These are phyloP conservation scores for Vitis cinerea DNA, from an alignment of 164 flowering plant species.

Conservation along the genomic window DNA sequence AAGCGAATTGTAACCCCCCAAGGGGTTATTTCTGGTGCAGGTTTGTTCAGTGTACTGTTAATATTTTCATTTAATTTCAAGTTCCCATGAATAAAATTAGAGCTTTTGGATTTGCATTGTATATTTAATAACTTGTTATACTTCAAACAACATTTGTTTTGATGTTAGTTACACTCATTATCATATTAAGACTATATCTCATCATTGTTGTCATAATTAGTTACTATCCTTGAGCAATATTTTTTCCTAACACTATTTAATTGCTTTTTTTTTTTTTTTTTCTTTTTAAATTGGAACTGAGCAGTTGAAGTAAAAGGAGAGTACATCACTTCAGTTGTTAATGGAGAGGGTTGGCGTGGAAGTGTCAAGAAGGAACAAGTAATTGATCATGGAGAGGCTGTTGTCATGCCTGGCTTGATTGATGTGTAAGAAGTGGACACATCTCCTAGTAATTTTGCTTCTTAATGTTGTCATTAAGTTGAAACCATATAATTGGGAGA, in stretches of 20 bases:
- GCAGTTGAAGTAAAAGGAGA: constrained; percentile 88
- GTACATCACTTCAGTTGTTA: constrained; percentile 55
- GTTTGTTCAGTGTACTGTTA: constrained; percentile 34
- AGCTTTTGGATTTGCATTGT: too few species aligned
- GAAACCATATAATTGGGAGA: background rate
- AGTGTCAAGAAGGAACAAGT: constrained; percentile 30
- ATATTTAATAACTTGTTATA: too few species aligned
- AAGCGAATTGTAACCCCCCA: constrained; percentile 75
- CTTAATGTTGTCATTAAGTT: background rate
- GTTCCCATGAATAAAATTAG: too few species aligned
- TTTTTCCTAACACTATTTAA: too few species aligned
- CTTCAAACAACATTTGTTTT: too few species aligned
- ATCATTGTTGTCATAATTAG: too few species aligned
- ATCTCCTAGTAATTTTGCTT: background rate
- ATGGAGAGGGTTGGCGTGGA: constrained; percentile 48
- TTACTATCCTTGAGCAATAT: too few species aligned
- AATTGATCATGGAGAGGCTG: constrained; percentile 87
- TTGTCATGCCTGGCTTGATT: constrained; percentile 95
- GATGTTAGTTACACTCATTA: too few species aligned
- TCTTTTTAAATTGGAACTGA: constrained; percentile 18
- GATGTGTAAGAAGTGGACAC: constrained; percentile 73
- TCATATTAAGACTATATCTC: too few species aligned
- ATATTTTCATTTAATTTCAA: background rate
- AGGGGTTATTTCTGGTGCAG: constrained; percentile 86
- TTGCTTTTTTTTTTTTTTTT: background rate